These are phyloP conservation scores for Millerago galiae DNA, from an alignment of 805 yeast species.

Conservation along the genomic window DNA sequence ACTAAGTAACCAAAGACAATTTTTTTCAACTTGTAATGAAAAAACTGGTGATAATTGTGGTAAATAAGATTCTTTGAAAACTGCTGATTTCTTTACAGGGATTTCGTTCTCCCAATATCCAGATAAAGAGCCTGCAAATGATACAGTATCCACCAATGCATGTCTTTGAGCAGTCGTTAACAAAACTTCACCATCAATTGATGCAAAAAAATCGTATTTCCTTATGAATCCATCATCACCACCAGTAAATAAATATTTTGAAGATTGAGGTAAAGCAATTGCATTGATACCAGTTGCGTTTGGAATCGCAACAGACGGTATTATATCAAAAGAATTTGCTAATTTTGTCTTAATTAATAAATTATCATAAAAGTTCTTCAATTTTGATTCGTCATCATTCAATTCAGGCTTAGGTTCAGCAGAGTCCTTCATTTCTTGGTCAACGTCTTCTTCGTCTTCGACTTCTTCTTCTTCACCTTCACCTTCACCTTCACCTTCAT, in stretches of 20 bases:
- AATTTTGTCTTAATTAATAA: conserved; percentile 38
- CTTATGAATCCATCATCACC: conserved; percentile 94
- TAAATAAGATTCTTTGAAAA: conserved; percentile 31
- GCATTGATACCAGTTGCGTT: conserved; percentile 75
- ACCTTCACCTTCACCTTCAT: conserved; percentile 21
- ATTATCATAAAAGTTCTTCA: conserved; percentile 24
- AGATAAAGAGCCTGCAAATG: conserved; percentile 73
- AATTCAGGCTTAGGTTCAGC: conserved; percentile 3
- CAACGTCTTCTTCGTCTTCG: conserved; percentile 25
- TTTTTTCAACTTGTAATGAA: conserved; percentile 76
- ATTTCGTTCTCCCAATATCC: conserved; percentile 97
- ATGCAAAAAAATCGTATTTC: conserved; percentile 78
- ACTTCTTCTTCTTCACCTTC: conserved; percentile 25
- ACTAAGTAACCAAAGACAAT: conserved; percentile 76
- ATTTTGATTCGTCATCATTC: conserved; percentile 10
- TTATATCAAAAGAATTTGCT: conserved; percentile 58
- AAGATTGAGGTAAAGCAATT: conserved; percentile 69
- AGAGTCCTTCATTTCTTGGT: conserved; percentile 18
- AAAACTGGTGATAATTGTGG: conserved; percentile 80
- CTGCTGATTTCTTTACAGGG: conserved; percentile 48
- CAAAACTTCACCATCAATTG: conserved; percentile 81
- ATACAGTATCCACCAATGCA: conserved; percentile 76
- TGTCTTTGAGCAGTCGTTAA: conserved; percentile 89
- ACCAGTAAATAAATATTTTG: conserved; percentile 85
- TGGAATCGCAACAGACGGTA: conserved; percentile 85